Conservation (phyloP, 345 rosid species). For the Dipteronia sinensis region DNA sequence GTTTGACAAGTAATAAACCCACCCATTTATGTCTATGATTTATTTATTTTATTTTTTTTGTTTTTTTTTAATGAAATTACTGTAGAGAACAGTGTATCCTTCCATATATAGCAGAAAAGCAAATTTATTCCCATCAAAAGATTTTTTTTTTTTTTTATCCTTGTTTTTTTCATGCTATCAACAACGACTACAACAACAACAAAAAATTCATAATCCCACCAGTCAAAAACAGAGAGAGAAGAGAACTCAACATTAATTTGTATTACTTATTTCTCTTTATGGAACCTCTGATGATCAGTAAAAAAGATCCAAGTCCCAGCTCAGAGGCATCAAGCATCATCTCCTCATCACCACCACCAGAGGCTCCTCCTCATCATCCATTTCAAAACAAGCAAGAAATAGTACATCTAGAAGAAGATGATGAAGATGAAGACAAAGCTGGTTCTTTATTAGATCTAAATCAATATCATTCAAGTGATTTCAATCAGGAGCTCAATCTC, state of each 20-base stretch:
- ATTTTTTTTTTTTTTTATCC: background rate
- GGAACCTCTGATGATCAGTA: slow-evolving; percentile 36
- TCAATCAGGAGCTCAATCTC: slow-evolving; percentile 68
- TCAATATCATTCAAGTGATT: slow-evolving; percentile 28
- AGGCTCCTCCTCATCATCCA: slow-evolving; percentile 31
- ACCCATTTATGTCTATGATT: slow-evolving; percentile 9
- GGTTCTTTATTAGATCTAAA: slow-evolving; percentile 39
- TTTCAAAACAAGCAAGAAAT: slow-evolving; percentile 24
- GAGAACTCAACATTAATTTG: background rate
- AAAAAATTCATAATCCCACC: slow-evolving; percentile 17
- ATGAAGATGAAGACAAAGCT: slow-evolving; percentile 27
- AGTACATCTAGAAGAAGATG: slow-evolving; percentile 2
- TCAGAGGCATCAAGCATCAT: slow-evolving; percentile 35
- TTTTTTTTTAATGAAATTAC: slow-evolving; percentile 16
- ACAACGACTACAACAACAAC: slow-evolving; percentile 5
- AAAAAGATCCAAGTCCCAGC: slow-evolving; percentile 25
- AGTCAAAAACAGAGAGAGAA: slow-evolving; percentile 1
- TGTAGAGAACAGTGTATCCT: slow-evolving; percentile 16
- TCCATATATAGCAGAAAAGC: slow-evolving; percentile 39
- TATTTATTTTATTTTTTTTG: background rate
- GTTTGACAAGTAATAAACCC: slow-evolving; percentile 28
- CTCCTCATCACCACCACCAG: slow-evolving; percentile 20
- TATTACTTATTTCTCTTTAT: slow-evolving; percentile 22
- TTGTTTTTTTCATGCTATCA: background rate
- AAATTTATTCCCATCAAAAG: slow-evolving; percentile 28